phyloP scores from a whole-genome alignment of 2,329 filamentous ascomycete species.

The Pyrenochaeta sp. region DNA sequence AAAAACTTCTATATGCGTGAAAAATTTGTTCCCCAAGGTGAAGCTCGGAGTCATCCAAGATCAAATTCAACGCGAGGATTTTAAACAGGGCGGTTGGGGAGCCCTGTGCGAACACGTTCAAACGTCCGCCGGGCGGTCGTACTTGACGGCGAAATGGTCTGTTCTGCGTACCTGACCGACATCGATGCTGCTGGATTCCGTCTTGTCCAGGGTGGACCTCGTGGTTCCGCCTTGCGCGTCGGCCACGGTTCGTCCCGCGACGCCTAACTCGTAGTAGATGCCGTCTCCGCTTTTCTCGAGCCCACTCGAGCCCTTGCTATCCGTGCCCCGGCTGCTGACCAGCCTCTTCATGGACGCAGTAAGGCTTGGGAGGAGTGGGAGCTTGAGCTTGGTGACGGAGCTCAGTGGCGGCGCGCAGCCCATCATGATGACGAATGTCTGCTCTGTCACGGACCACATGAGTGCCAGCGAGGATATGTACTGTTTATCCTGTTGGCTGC shows the following conservation, averaged over 20 bases:
- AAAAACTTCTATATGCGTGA: no score
- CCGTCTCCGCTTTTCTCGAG: not conserved
- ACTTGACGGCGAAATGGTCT: not conserved
- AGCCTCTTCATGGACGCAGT: not conserved
- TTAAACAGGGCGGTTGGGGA: no score
- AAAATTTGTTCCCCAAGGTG: no score
- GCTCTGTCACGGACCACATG: constrained; percentile 3
- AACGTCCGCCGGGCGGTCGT: not conserved
- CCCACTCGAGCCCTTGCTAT: not conserved
- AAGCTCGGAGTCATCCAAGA: no score
- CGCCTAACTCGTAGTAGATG: not conserved
- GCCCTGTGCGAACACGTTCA: not conserved
- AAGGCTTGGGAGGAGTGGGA: not conserved
- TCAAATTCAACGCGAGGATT: no score
- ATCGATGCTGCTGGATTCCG: not conserved
- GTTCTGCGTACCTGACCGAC: not conserved
- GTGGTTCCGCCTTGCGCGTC: not conserved
- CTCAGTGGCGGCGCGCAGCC: constrained; percentile 5
- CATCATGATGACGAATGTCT: constrained; percentile 9
- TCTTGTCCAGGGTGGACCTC: not conserved
- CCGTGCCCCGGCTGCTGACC: not conserved
- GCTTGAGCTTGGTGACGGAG: not conserved
- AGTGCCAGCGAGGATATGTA: constrained; percentile 1
- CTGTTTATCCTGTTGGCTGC: not conserved
- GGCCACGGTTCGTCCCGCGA: not conserved